Percentiles rank a stretch among this genome's conserved stretches.
Conservation (phyloP, 805 yeast genomes). For the Pichia rugopelliculosa region DNA sequence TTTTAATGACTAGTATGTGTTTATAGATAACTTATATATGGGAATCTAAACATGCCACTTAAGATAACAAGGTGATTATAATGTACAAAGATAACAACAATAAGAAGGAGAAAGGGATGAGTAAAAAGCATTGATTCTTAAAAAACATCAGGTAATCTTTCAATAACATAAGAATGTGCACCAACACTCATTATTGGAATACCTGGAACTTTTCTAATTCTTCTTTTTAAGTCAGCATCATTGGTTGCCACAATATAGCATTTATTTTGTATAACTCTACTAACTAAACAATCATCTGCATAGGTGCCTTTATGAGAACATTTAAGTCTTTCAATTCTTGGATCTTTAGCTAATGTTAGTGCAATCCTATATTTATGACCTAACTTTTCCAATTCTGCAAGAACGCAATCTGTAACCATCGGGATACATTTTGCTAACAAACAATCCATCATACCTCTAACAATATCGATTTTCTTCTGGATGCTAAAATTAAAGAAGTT, state of each 20-base stretch:
- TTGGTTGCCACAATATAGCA: constrained; percentile 97
- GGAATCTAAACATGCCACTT: neutral
- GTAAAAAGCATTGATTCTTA: constrained; percentile 21
- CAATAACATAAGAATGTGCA: constrained; percentile 83
- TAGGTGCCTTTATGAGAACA: constrained; percentile 95
- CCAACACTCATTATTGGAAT: constrained; percentile 97
- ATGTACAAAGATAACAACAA: neutral
- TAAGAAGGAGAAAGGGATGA: neutral
- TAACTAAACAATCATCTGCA: constrained; percentile 96
- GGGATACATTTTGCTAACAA: constrained; percentile 94
- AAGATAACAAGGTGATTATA: neutral
- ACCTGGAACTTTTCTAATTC: constrained; percentile 95
- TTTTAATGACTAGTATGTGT: too few relatives aligned
- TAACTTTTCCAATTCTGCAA: constrained; percentile 94
- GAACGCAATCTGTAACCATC: constrained; percentile 91
- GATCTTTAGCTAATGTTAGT: constrained; percentile 84
- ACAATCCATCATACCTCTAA: constrained; percentile 96
- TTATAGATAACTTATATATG: neutral
- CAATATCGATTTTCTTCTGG: constrained; percentile 89
- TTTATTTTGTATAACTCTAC: constrained; percentile 90
- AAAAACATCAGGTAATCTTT: constrained; percentile 91
- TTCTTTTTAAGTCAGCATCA: constrained; percentile 92
- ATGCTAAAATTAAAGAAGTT: constrained; percentile 95
- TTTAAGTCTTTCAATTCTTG: constrained; percentile 76
- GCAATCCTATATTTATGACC: constrained; percentile 96